Base-by-base conservation (phyloP, 2,329 filamentous ascomycete species). In the Aureobasidium uvarum region DNA sequence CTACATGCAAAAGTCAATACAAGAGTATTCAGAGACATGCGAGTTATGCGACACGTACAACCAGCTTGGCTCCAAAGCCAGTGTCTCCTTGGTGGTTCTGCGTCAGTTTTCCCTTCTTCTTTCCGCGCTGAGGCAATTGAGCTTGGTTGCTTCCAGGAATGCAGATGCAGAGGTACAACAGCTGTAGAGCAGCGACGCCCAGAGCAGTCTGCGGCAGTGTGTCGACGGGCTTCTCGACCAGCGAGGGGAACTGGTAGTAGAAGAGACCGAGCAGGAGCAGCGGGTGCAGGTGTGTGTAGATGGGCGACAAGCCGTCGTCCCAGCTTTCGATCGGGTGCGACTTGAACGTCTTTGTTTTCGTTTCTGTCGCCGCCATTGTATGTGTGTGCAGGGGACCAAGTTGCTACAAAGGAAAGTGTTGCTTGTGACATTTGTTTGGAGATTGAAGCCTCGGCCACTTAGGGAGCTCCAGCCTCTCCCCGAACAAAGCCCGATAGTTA, bases 191-290 rank as follows among this genome's bases (percentile, higher is more conserved):
- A 3, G 84, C 83, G 16, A 93, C 80, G 14, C 86, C 83, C 0
- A 88, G 82, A 2, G 94, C 78, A 2, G 87, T 80, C 36, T 74
- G 81, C 16, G 84, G 76, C 43, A 96, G 82, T 7, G 88, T 84
- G 18, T 82, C 77, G 2, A 89, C 83, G 0, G 92, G 91, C 69
- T 93, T 85, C 18, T 82, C 80, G 33, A 96, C 89, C 31, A 96
- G 81, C 20, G 82, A 78, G 41, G 79, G 74, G 76, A 96, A 94
- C 45, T 84, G 84, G 68, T 85, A 73, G 52, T 83, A 81, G 73
- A 89, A 87, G 41, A 89, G 77, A 11, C 82, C 83, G 36, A 91
- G 81, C 36, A 96, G 81, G 13, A 92, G 77, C 31, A 83, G 76
- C 0, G 90, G 88, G 70, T 96, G 90, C 23, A 86, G 76, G 72